These are phyloP conservation scores for Orbilia javanica DNA, from an alignment of 2,329 filamentous ascomycete genomes.

Conservation along the genomic window DNA sequence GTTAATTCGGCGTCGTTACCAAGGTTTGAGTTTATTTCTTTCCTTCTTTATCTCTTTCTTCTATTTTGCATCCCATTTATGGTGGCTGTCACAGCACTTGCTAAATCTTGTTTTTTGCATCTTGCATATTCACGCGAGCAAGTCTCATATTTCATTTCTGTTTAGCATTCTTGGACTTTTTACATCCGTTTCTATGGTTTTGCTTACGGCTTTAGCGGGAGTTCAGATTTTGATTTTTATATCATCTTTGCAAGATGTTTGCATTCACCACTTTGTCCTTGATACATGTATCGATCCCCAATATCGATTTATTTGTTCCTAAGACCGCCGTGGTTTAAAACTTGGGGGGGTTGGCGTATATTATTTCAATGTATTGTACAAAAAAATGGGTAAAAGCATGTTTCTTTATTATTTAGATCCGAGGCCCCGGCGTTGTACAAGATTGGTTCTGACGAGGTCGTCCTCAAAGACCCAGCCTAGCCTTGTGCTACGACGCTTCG, in stretches of 20 bases:
- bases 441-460: background rate
- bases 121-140: slow-evolving; percentile 5
- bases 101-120: slow-evolving; percentile 6
- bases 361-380: slow-evolving; percentile 25
- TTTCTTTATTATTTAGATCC: background rate
- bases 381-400: slow-evolving; percentile 36
- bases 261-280: slow-evolving; percentile 4
- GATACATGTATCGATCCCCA: slow-evolving; percentile 12
- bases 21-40: slow-evolving; percentile 34
- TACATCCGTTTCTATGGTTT: slow-evolving; percentile 1
- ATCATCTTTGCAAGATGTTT: slow-evolving; percentile 4
- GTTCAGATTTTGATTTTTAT: slow-evolving; percentile 21
- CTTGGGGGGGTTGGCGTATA: slow-evolving; percentile 17
- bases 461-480: background rate
- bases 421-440: slow-evolving; percentile 1
- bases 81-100: slow-evolving; percentile 29
- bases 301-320: background rate
- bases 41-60: background rate
- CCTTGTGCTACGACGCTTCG: too few species aligned
- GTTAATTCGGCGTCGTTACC: slow-evolving; percentile 44
- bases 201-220: slow-evolving; percentile 52
- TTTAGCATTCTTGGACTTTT: slow-evolving; percentile 22
- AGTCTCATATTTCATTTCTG: slow-evolving; percentile 17
- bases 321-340: background rate
- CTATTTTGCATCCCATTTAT: background rate